A percentile compares a stretch with the other conserved stretches of the same genome.
phyloP scores from a whole-genome alignment of 768 basidiomycete species.

The Boletus pseudo-olivaceus region DNA sequence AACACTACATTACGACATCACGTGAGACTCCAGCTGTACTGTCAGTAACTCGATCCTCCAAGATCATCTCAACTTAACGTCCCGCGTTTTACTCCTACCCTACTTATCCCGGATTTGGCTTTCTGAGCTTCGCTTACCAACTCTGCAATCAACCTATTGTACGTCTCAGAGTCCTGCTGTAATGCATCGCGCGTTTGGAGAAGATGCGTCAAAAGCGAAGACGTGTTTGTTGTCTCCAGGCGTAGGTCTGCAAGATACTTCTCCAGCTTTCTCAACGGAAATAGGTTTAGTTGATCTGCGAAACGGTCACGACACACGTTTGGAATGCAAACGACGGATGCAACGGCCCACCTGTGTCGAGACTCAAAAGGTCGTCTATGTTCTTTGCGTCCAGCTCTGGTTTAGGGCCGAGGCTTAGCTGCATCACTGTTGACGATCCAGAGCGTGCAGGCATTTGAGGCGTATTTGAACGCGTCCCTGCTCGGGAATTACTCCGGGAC shows the following conservation, averaged over 20 bases:
- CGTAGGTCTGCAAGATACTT: slow-evolving; percentile 64
- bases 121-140: slow-evolving; percentile 91
- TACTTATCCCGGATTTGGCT: slow-evolving; percentile 63
- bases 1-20: slow-evolving; percentile 13
- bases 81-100: slow-evolving; percentile 44
- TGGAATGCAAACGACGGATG: neutral
- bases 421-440: slow-evolving; percentile 29
- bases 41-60: neutral
- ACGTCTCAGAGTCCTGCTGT: slow-evolving; percentile 85
- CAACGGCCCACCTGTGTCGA: slow-evolving; percentile 58
- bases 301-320: slow-evolving; percentile 4
- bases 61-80: slow-evolving; percentile 33
- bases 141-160: slow-evolving; percentile 88
- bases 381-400: slow-evolving; percentile 68
- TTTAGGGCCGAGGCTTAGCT: slow-evolving; percentile 65
- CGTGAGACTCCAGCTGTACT: slow-evolving; percentile 8
- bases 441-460: slow-evolving; percentile 41
- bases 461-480: slow-evolving; percentile 45
- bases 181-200: slow-evolving; percentile 77
- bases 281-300: slow-evolving; percentile 66
- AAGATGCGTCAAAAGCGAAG: slow-evolving; percentile 72
- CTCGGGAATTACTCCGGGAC: slow-evolving; percentile 46
- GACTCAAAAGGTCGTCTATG: slow-evolving; percentile 61
- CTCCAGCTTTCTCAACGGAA: slow-evolving; percentile 67
- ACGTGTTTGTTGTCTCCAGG: slow-evolving; percentile 69